phyloP scores from a whole-genome alignment of 1,284 basidiomycete genomes.

The Fistulinella staudtii region DNA sequence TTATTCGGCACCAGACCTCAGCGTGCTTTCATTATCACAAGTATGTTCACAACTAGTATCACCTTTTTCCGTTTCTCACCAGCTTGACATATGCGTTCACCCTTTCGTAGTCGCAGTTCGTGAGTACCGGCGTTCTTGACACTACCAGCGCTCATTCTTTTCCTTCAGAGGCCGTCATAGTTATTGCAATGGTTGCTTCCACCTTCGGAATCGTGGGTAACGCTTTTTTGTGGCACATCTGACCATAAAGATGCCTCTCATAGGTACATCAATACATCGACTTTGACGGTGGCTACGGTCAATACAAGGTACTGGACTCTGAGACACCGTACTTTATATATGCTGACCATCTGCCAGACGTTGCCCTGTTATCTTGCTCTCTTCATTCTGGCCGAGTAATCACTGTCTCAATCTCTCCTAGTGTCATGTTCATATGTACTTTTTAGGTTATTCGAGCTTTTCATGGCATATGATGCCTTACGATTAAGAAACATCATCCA shows the following conservation, averaged over 20 bases:
- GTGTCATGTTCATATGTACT: neutral
- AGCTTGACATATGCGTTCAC: neutral
- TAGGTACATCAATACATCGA: slow-evolving; percentile 54
- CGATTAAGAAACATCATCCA: slow-evolving; percentile 74
- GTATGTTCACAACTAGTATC: slow-evolving; percentile 37
- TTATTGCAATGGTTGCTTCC: slow-evolving; percentile 52
- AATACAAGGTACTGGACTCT: slow-evolving; percentile 49
- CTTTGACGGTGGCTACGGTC: slow-evolving; percentile 35
- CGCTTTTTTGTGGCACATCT: neutral
- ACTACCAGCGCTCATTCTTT: slow-evolving; percentile 6
- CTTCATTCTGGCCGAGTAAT: slow-evolving; percentile 76
- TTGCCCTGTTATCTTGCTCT: slow-evolving; percentile 78
- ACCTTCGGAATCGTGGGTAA: slow-evolving; percentile 47
- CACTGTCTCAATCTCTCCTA: slow-evolving; percentile 1
- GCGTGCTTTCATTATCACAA: slow-evolving; percentile 59
- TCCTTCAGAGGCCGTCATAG: slow-evolving; percentile 44
- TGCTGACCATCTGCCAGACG: slow-evolving; percentile 45
- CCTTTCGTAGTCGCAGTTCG: slow-evolving; percentile 40
- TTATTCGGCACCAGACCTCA: slow-evolving; percentile 64
- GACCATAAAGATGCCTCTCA: slow-evolving; percentile 1
- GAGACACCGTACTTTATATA: slow-evolving; percentile 2
- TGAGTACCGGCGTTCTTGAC: slow-evolving; percentile 30
- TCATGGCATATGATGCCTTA: slow-evolving; percentile 73
- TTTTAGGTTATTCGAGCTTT: slow-evolving; percentile 62
- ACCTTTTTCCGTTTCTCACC: neutral